Base-by-base conservation (phyloP, 495 filamentous ascomycete species). In the Hyaloscypha hepaticicola region DNA sequence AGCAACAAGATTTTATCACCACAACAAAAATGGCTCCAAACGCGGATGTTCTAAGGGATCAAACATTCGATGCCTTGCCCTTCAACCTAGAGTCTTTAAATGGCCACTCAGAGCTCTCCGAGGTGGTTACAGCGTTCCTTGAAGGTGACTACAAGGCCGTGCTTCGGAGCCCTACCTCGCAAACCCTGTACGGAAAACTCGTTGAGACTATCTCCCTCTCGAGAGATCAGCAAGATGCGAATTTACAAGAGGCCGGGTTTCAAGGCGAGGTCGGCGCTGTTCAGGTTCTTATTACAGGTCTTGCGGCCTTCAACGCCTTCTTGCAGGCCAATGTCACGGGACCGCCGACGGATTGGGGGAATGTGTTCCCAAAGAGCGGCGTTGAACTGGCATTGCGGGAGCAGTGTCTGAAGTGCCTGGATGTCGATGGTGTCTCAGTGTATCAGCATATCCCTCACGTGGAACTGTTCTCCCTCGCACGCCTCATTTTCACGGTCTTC, bases 311-410 rank as follows among this genome's bases (percentile, higher is more conserved):
- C 24, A 83, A 90, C 70, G 84, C 86, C n/a, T 98, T 98, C 74
- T 74, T 97, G 24, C 95, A 98, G 68, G 87, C 87, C 0, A 98
- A 92, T 74, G 90, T 97, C 58, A 97, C 95, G 16, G 95, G 95
- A 0, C 96, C 71, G 21, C 66, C 69, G 16, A 24, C 67, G 19
- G 65, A 67, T 24, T 64, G 67, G 28, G 63, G 71, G 31, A 60
- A 66, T 48, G 65, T 79, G 26, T 74, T 72, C 62, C 64, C 74
- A 51, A 48, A 61, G 55, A 61, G 61, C 60, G 56, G 48, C 2
- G 49, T 69, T 66, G 6, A 72, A 72, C 0, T 25, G 4, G 64
- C 67, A 0, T 45, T 87, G 48, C 77, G 82, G 57, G 74, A 71
- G 31, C 73, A 77, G 41, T 86, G 91, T 52, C 78, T 94, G 24